These are phyloP conservation scores for Alternaria brassicae DNA, from an alignment of 2,329 filamentous ascomycete genomes.

Conservation along the genomic window DNA sequence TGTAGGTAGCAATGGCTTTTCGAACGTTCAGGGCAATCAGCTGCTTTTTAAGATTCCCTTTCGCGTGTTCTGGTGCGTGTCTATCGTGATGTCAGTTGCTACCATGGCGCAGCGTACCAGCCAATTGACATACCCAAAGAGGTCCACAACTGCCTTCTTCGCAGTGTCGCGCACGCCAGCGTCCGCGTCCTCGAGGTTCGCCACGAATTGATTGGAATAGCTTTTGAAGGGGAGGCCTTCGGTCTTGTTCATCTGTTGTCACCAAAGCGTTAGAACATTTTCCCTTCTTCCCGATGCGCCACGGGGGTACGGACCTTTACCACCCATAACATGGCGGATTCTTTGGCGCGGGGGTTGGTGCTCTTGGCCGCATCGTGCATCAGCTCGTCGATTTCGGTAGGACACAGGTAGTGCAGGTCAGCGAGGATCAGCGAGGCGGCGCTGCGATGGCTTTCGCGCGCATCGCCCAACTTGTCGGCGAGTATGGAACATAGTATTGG, in stretches of 20 bases:
- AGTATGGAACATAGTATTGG: slow-evolving; percentile 75
- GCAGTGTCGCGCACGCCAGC: slow-evolving; percentile 84
- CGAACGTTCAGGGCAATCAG: slow-evolving; percentile 84
- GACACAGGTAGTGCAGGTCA: slow-evolving; percentile 75
- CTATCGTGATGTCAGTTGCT: slow-evolving; percentile 53
- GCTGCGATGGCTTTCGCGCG: slow-evolving; percentile 81
- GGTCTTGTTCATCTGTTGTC: slow-evolving; percentile 75
- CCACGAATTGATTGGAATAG: slow-evolving; percentile 84
- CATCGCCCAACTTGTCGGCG: slow-evolving; percentile 84
- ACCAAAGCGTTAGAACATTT: slow-evolving; percentile 19
- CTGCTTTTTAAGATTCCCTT: slow-evolving; percentile 87
- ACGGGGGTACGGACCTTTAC: slow-evolving; percentile 64
- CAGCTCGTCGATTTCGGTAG: slow-evolving; percentile 77
- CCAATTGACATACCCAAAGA: slow-evolving; percentile 71
- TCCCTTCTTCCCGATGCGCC: slow-evolving; percentile 1
- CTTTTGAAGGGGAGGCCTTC: slow-evolving; percentile 79
- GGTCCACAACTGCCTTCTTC: slow-evolving; percentile 81
- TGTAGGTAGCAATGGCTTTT: slow-evolving; percentile 82
- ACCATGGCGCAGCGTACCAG: background rate
- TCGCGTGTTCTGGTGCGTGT: slow-evolving; percentile 79
- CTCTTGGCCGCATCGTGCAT: slow-evolving; percentile 79
- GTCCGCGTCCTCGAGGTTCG: slow-evolving; percentile 88
- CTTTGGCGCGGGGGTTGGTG: slow-evolving; percentile 84
- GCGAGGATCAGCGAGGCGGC: slow-evolving; percentile 77
- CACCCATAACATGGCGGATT: slow-evolving; percentile 84